phyloP scores from a whole-genome alignment of 345 rosid genomes.

The Acer campestre region DNA sequence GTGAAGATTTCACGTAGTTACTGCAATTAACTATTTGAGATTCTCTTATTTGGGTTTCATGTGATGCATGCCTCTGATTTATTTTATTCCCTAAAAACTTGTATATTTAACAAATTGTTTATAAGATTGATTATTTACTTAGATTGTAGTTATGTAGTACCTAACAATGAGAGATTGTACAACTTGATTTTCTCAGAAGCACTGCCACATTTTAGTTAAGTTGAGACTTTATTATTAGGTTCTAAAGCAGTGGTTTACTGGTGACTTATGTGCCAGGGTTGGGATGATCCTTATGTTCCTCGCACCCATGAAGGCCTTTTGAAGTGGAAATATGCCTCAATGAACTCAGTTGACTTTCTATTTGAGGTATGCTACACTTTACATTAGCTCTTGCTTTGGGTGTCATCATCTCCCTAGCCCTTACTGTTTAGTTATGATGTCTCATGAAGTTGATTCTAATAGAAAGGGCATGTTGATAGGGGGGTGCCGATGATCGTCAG shows the following conservation, averaged over 20 bases:
- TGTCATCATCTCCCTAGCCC: constrained; percentile 10
- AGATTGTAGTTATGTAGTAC: not conserved
- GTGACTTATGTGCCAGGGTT: constrained; percentile 57
- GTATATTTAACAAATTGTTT: not conserved
- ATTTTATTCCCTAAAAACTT: not conserved
- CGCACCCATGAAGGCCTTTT: constrained; percentile 97
- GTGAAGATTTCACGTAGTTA: constrained; percentile 16
- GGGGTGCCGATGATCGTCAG: constrained; percentile 58
- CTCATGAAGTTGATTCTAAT: constrained; percentile 16
- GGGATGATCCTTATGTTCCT: constrained; percentile 99
- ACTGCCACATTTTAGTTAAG: not conserved
- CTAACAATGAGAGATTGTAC: not conserved
- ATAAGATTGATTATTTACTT: not conserved
- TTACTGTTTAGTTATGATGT: not conserved
- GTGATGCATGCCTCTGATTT: not conserved
- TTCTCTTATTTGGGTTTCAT: constrained; percentile 3
- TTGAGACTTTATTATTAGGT: constrained; percentile 2
- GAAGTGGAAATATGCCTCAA: constrained; percentile 95
- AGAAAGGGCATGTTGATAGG: constrained; percentile 33
- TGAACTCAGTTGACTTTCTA: constrained; percentile 95
- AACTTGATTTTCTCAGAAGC: not conserved
- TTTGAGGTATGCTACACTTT: constrained; percentile 61
- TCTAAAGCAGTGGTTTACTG: constrained; percentile 15
- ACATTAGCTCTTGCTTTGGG: constrained; percentile 12
- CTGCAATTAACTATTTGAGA: not conserved